Conservation (phyloP, 768 basidiomycete species). For the Kwoniella sp. region DNA sequence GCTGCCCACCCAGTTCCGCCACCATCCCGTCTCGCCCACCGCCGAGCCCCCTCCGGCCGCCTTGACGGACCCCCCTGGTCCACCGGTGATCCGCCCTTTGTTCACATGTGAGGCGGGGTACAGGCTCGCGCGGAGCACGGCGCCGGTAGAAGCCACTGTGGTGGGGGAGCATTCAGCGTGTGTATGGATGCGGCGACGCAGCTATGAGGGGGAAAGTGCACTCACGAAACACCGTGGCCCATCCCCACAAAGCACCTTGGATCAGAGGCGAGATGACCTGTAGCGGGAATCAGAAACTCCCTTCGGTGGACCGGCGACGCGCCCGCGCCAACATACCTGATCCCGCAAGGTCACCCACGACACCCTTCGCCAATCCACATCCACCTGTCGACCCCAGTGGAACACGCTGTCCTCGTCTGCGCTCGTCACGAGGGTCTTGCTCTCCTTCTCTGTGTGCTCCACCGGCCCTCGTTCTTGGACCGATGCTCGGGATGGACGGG, state of each 20-base stretch:
- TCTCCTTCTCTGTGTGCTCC: slow-evolving; percentile 5
- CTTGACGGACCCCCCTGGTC: slow-evolving; percentile 20
- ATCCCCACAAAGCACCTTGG: slow-evolving; percentile 50
- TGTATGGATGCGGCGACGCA: no score
- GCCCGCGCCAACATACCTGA: slow-evolving; percentile 33
- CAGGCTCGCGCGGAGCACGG: slow-evolving; percentile 25
- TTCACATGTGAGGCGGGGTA: slow-evolving; percentile 39
- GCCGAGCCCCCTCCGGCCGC: slow-evolving; percentile 32
- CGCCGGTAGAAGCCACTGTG: slow-evolving; percentile 29
- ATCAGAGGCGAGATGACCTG: slow-evolving; percentile 45
- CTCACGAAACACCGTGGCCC: slow-evolving; percentile 33
- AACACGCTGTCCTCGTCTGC: slow-evolving; percentile 46
- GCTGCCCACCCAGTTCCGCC: slow-evolving; percentile 45
- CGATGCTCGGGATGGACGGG: slow-evolving; percentile 19
- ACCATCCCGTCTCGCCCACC: slow-evolving; percentile 41
- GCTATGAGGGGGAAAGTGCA: no score
- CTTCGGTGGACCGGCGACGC: background rate
- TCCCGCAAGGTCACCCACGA: slow-evolving; percentile 46
- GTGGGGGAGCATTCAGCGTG: no score
- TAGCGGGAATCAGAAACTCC: background rate
- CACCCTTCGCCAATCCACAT: slow-evolving; percentile 43
- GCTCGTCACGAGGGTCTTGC: slow-evolving; percentile 21
- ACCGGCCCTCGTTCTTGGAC: slow-evolving; percentile 19
- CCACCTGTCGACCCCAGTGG: slow-evolving; percentile 45
- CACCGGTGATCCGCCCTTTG: slow-evolving; percentile 39